Evolutionary conservation across 1,284 basidiomycete genomes (phyloP).

Genomic region (Xanthoconium separans): DNA sequence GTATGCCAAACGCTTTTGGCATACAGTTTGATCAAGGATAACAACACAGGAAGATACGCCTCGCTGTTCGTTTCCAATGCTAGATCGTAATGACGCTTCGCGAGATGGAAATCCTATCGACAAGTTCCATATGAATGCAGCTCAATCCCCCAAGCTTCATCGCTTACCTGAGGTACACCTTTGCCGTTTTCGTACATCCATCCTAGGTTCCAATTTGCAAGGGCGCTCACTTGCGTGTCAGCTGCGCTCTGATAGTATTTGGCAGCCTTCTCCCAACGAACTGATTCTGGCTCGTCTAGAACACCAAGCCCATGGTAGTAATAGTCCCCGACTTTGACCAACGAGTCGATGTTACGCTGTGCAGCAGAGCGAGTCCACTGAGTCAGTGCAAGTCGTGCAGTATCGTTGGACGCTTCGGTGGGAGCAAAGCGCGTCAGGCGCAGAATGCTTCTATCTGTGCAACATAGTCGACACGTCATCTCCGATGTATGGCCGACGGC

Average conservation of each 20-base stretch:
- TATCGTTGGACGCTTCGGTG: conserved; percentile 69
- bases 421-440: conserved; percentile 69
- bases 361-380: conserved; percentile 95
- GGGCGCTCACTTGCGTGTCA: conserved; percentile 85
- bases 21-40: conserved; percentile 86
- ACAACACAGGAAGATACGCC: conserved; percentile 83
- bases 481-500: neutral
- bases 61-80: conserved; percentile 86
- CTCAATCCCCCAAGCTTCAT: neutral
- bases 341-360: conserved; percentile 92
- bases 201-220: conserved; percentile 98
- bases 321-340: conserved; percentile 97
- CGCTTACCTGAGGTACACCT: conserved; percentile 78
- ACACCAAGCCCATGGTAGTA: conserved; percentile 89
- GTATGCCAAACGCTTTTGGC: conserved; percentile 83
- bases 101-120: conserved; percentile 90
- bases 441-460: conserved; percentile 70
- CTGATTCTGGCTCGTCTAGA: conserved; percentile 54
- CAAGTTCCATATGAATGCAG: neutral
- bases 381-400: conserved; percentile 79
- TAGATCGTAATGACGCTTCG: conserved; percentile 94
- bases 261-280: conserved; percentile 83
- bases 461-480: neutral
- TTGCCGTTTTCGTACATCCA: conserved; percentile 99
- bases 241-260: conserved; percentile 93